phyloP scores from a whole-genome alignment of 179 eudicot species.

The Heliamphora pulchella region DNA sequence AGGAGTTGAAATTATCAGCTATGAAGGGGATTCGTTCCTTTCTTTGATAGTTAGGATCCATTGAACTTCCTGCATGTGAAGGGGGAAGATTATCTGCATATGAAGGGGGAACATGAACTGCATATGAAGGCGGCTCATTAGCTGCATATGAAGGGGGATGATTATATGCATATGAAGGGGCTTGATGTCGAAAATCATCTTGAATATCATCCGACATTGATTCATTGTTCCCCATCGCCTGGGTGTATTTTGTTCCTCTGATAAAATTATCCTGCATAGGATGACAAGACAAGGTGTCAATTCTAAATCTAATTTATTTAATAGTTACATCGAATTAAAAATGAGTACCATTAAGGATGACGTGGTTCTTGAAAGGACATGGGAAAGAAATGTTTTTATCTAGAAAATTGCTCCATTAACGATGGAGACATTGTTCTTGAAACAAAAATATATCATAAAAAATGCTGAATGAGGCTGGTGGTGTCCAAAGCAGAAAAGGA shows the following conservation, averaged over 20 bases:
- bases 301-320: background rate
- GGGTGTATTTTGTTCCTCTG: background rate
- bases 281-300: background rate
- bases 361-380: background rate
- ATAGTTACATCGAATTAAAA: background rate
- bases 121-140: conserved; percentile 10
- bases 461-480: conserved; percentile 7
- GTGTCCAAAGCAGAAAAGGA: conserved; percentile 11
- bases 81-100: conserved; percentile 20
- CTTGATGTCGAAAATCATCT: conserved; percentile 13
- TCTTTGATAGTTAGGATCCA: conserved; percentile 24
- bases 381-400: background rate
- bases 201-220: conserved; percentile 29
- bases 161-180: conserved; percentile 18
- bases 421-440: background rate
- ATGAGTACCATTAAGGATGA: background rate
- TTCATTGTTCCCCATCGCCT: conserved; percentile 43
- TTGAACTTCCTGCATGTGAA: conserved; percentile 40
- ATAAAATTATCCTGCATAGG: background rate
- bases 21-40: conserved; percentile 39
- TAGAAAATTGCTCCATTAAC: background rate
- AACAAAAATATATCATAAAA: background rate
- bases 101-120: conserved; percentile 25
- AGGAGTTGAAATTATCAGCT: conserved; percentile 71
- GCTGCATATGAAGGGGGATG: conserved; percentile 32